Evolutionary conservation across 78 protist genomes (phyloP), one percentile per base, ranked within the genome.

Genomic region (Dictyostelium firmibasis): DNA sequence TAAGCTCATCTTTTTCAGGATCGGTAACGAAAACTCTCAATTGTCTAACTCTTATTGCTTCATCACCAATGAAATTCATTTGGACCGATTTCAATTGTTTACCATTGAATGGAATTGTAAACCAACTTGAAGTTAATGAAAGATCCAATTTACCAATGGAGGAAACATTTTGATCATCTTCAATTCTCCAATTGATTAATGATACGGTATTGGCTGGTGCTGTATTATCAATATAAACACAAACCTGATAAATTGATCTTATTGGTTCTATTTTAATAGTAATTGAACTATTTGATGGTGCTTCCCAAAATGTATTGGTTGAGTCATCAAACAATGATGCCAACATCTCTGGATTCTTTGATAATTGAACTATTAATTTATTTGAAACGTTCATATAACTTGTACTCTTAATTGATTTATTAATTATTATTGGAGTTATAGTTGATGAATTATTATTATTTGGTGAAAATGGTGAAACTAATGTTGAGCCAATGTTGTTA

Each of bases 291-390:
- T 64, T 64, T 6, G 84, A 38, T 11, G 53, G 27, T 14, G 93
- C 93, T 79, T 88, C 93, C 93, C 93, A 88, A 50, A 88, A 88
- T 16, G 86, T 25, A n/a, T 41, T 82, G n/a, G 93, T 88, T 14
- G 86, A 47, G 13, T 88, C 86, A 38, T 88, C 93, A 62, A 88
- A 88, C 29, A 88, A 75, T 27, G 93, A 88, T 43, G 86, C 81
- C 44, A 88, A 33, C 93, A 88, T 88, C 47, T 88, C 93, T n/a
- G 78, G 85, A 38, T 82, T 77, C 64, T 88, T 88, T 25, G 86
- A 60, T 20, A 88, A n/a, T 23, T 62, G 67, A 16, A 88, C 77
- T 44, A 62, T 88, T 36, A 83, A 88, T 41, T 88, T 88, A 84
- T 57, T 88, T 13, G 86, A 85, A 88, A 88, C 47, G 31, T 88